Percentiles rank a stretch among this genome's conserved stretches.
These are phyloP conservation scores for Neonectria sp. DNA, from an alignment of 2,329 filamentous ascomycete species.

Conservation along the genomic window DNA sequence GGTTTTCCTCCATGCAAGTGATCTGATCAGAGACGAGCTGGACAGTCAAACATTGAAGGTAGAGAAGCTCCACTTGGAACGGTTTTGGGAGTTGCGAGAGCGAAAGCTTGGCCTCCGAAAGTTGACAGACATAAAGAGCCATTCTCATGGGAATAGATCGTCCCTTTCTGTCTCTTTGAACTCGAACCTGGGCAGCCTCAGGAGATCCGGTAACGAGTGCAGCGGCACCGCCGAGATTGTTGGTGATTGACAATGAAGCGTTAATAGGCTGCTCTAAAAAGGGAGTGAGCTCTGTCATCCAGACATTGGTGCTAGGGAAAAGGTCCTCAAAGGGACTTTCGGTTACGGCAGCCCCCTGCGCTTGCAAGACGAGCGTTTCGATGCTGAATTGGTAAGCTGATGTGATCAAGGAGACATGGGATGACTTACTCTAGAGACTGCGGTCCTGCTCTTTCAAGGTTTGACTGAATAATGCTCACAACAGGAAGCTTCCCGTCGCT, in stretches of 20 bases:
- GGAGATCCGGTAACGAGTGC: conserved; percentile 68
- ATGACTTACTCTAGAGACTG: conserved; percentile 66
- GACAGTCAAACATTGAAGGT: conserved; percentile 65
- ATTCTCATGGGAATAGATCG: conserved; percentile 83
- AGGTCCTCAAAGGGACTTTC: conserved; percentile 60
- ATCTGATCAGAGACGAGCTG: conserved; percentile 70
- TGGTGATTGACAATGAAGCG: conserved; percentile 81
- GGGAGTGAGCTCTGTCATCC: conserved; percentile 73
- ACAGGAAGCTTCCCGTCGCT: conserved; percentile 61
- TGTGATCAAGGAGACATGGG: not conserved
- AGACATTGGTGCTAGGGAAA: conserved; percentile 75
- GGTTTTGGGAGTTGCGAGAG: conserved; percentile 57
- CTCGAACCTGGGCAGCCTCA: conserved; percentile 43
- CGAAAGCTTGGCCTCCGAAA: conserved; percentile 64
- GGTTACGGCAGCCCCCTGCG: conserved; percentile 52
- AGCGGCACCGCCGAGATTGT: conserved; percentile 78
- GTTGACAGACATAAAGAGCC: conserved; percentile 76
- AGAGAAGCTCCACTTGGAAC: conserved; percentile 65
- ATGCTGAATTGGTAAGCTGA: conserved; percentile 55
- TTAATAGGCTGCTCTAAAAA: conserved; percentile 69
- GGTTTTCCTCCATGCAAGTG: conserved; percentile 59
- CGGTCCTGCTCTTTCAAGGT: conserved; percentile 64
- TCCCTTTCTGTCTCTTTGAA: conserved; percentile 76
- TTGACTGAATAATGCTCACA: conserved; percentile 68
- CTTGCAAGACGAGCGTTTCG: conserved; percentile 67